Evolutionary conservation across 371 early-diverging fungal genomes (phyloP).

Genomic region (Actinomortierella wolfii): DNA sequence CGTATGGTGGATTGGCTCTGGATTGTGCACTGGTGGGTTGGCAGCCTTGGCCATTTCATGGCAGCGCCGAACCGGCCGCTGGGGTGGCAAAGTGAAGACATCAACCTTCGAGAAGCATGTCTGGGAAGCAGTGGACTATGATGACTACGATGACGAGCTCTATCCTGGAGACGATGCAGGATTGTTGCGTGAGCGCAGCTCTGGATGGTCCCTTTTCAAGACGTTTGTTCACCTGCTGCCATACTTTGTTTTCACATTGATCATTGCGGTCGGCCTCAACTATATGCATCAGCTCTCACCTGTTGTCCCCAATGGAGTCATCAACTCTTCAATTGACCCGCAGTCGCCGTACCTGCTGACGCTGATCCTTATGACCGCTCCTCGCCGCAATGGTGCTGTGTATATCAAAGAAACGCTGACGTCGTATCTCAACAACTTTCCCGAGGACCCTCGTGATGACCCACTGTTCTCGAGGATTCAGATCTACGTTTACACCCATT

Average conservation of each 20-base stretch:
- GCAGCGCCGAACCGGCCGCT: slow-evolving; percentile 24
- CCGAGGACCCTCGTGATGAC: slow-evolving; percentile 48
- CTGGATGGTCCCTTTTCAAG: slow-evolving; percentile 14
- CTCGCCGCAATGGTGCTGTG: slow-evolving; percentile 56
- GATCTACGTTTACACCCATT: slow-evolving; percentile 66
- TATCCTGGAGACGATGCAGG: slow-evolving; percentile 3
- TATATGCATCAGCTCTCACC: slow-evolving; percentile 46
- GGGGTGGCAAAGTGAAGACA: slow-evolving; percentile 41
- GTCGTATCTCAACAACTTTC: slow-evolving; percentile 61
- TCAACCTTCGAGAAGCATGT: slow-evolving; percentile 27
- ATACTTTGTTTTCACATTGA: slow-evolving; percentile 40
- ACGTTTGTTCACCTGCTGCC: slow-evolving; percentile 47
- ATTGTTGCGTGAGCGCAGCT: slow-evolving; percentile 16
- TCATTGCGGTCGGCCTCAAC: slow-evolving; percentile 19
- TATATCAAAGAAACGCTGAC: slow-evolving; percentile 55
- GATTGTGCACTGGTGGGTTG: slow-evolving; percentile 55
- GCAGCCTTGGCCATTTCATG: slow-evolving; percentile 43
- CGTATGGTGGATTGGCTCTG: slow-evolving; percentile 67
- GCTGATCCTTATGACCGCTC: slow-evolving; percentile 65
- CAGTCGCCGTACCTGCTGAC: slow-evolving; percentile 53
- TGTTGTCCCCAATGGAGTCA: slow-evolving; percentile 47
- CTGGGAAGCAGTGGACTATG: slow-evolving; percentile 42
- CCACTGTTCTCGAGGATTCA: slow-evolving; percentile 58
- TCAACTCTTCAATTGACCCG: slow-evolving; percentile 46
- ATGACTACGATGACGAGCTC: slow-evolving; percentile 47